Evolutionary conservation across 139 green algal genomes (phyloP).

Genomic region (Closterium sp.): DNA sequence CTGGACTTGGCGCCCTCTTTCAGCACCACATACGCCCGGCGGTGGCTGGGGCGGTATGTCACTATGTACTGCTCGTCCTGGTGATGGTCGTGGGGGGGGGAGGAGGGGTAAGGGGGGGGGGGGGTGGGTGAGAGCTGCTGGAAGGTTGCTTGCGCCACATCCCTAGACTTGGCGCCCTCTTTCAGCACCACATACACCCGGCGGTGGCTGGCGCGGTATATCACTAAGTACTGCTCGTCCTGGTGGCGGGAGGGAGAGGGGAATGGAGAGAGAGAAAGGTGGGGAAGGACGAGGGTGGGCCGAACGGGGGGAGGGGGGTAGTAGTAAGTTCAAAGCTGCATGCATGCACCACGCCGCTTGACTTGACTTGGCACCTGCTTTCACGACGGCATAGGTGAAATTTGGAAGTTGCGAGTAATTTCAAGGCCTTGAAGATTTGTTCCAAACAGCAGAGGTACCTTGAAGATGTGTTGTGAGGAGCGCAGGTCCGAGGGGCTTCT

Average conservation of each 20-base stretch:
- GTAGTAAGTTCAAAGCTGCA: too few species aligned
- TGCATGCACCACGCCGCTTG: too few species aligned
- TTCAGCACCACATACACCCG: slow-evolving; percentile 67
- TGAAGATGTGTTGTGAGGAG: too few species aligned
- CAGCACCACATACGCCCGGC: slow-evolving; percentile 67
- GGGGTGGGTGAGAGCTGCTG: background rate
- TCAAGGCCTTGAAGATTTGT: too few species aligned
- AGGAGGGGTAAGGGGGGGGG: background rate
- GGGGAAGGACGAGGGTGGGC: background rate
- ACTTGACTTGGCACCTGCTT: too few species aligned
- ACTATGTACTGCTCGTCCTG: slow-evolving; percentile 62
- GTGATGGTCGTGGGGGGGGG: background rate
- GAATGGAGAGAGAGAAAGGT: background rate
- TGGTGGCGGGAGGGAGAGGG: background rate
- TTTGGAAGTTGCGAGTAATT: too few species aligned
- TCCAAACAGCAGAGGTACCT: too few species aligned
- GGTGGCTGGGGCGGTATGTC: slow-evolving; percentile 61
- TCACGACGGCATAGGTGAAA: too few species aligned
- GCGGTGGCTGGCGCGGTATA: slow-evolving; percentile 58
- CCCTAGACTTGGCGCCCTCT: slow-evolving; percentile 56
- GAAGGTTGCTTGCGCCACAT: slow-evolving; percentile 67
- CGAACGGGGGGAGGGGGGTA: too few species aligned
- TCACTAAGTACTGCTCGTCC: slow-evolving; percentile 64
- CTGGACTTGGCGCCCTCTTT: slow-evolving; percentile 58
- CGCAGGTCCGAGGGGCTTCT: background rate